A percentile compares a stretch with the other conserved stretches of the same genome.
Evolutionary conservation across 2,329 filamentous ascomycete species (phyloP).

Genomic region (Colletotrichum aenigma): DNA sequence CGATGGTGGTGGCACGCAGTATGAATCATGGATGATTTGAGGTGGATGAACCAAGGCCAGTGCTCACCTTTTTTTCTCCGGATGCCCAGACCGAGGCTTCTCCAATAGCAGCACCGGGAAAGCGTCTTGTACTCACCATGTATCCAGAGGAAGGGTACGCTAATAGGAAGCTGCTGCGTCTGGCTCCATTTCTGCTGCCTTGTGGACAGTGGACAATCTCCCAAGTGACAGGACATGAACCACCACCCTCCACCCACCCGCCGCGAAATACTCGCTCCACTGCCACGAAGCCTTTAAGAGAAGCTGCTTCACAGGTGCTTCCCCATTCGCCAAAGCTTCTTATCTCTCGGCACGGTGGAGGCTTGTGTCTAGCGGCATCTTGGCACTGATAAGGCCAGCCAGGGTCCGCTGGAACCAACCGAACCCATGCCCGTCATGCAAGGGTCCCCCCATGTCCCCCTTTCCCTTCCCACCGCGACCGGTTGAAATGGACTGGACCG

Average conservation of each 20-base stretch:
- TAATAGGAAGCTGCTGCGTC: neutral
- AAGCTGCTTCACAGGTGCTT: neutral
- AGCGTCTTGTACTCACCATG: neutral
- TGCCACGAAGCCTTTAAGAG: conserved; percentile 1
- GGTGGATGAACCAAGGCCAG: neutral
- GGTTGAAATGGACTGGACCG: neutral
- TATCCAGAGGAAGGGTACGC: conserved; percentile 2
- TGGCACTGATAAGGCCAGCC: conserved; percentile 19
- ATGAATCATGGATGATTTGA: neutral
- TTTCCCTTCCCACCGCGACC: neutral
- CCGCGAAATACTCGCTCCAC: neutral
- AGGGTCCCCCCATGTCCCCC: neutral
- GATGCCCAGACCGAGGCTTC: neutral
- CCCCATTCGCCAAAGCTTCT: conserved; percentile 7
- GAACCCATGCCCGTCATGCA: neutral
- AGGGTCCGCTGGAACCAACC: neutral
- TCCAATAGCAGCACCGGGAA: neutral
- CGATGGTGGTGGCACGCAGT: neutral
- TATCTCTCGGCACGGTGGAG: conserved; percentile 18
- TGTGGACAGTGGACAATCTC: neutral
- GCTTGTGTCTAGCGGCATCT: neutral
- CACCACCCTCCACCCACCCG: neutral
- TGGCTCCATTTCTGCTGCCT: neutral
- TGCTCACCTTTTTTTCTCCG: neutral
- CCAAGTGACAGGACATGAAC: neutral